Evolutionary conservation across 148 eudicot species (phyloP).

Genomic region (Silene latifolia): DNA sequence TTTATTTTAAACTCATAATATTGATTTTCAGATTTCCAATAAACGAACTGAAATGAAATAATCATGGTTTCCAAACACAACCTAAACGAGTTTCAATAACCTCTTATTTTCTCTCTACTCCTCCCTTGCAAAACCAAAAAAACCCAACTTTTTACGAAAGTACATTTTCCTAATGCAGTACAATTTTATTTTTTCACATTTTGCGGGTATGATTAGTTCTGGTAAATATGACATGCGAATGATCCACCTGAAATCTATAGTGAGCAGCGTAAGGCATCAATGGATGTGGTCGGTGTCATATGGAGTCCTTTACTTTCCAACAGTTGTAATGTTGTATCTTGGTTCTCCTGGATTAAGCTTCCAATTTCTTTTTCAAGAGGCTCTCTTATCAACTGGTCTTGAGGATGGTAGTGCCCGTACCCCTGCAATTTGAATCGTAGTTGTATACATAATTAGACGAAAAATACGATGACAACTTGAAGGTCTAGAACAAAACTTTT

Average conservation of each 20-base stretch:
- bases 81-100: too few relatives aligned
- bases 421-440: slow-evolving; percentile 19
- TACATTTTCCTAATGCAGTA: too few relatives aligned
- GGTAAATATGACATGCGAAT: background rate
- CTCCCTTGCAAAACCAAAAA: too few relatives aligned
- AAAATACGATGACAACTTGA: background rate
- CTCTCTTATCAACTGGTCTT: slow-evolving; percentile 10
- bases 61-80: too few relatives aligned
- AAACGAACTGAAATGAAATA: too few relatives aligned
- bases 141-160: too few relatives aligned
- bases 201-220: background rate
- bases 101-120: too few relatives aligned
- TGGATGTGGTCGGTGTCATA: slow-evolving; percentile 12
- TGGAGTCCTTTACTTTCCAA: slow-evolving; percentile 23
- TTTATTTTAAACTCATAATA: too few relatives aligned
- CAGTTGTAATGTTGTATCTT: slow-evolving; percentile 3
- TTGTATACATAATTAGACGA: background rate
- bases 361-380: slow-evolving; percentile 26
- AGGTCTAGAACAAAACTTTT: background rate
- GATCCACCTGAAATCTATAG: slow-evolving; percentile 2
- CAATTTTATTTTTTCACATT: background rate
- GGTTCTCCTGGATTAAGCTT: slow-evolving; percentile 20
- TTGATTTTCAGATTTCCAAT: too few relatives aligned
- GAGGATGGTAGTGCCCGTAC: slow-evolving; percentile 22
- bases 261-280: slow-evolving; percentile 5